Evolutionary conservation across 192 early-diverging fungal species (phyloP).

Genomic region (Dissophora globulifera): DNA sequence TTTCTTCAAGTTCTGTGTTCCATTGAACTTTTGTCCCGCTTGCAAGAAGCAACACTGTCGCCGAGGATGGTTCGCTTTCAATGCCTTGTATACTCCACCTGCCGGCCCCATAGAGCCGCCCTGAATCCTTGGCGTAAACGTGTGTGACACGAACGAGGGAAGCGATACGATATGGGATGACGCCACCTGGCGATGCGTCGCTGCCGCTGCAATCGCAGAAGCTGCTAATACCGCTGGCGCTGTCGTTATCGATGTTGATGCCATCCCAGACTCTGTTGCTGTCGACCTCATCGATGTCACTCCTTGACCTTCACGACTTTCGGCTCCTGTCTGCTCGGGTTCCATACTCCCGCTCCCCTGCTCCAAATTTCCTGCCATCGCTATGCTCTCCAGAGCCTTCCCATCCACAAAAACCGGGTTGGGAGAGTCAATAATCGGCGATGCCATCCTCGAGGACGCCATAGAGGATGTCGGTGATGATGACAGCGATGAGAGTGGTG

Average conservation of each 20-base stretch:
- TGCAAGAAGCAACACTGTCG: conserved; percentile 53
- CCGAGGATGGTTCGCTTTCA: conserved; percentile 16
- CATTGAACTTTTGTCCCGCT: conserved; percentile 51
- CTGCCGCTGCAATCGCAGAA: not conserved
- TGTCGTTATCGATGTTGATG: no score
- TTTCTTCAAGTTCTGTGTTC: conserved; percentile 51
- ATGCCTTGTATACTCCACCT: not conserved
- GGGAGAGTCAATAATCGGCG: conserved; percentile 4
- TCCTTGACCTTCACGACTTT: no score
- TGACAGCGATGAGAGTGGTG: conserved; percentile 3
- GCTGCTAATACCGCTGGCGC: no score
- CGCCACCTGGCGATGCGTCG: not conserved
- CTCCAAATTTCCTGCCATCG: no score
- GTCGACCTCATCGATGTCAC: no score
- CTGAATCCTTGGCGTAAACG: conserved; percentile 8
- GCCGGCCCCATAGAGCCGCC: not conserved
- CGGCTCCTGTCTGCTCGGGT: no score
- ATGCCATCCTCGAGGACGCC: conserved; percentile 17
- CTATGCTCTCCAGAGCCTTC: no score
- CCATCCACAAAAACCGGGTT: not conserved
- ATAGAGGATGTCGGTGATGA: conserved; percentile 17
- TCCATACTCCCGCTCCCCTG: not conserved
- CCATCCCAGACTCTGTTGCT: no score
- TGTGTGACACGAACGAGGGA: conserved; percentile 28
- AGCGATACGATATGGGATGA: conserved; percentile 19